A percentile compares a stretch with the other conserved stretches of the same genome.
Conservation (phyloP, 768 basidiomycete species). For the Lentinula edodes region DNA sequence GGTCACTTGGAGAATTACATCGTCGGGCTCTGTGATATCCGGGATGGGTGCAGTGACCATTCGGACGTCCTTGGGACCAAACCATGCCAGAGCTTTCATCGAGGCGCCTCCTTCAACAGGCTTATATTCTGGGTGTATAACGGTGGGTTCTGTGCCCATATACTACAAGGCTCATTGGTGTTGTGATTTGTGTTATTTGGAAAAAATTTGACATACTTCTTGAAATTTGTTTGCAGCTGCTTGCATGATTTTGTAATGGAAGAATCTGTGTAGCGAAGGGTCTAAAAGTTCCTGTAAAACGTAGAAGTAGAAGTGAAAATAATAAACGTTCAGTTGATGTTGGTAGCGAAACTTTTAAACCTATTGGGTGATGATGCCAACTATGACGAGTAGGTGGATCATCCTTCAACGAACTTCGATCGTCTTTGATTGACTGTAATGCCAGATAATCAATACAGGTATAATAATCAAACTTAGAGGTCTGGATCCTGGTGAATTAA, state of each 20-base stretch:
- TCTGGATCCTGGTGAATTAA: too few relatives aligned
- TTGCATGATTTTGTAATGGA: constrained; percentile 19
- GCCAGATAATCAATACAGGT: too few relatives aligned
- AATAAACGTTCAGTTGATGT: too few relatives aligned
- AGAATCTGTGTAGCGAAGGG: too few relatives aligned
- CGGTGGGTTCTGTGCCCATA: constrained; percentile 34
- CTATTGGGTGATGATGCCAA: too few relatives aligned
- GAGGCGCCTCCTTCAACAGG: constrained; percentile 43
- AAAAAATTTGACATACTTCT: constrained; percentile 11
- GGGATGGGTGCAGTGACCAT: constrained; percentile 35
- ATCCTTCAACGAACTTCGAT: too few relatives aligned
- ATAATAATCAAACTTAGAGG: too few relatives aligned
- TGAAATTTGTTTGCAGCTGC: constrained; percentile 23
- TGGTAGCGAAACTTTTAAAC: too few relatives aligned
- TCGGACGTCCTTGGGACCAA: constrained; percentile 45
- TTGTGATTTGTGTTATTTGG: neutral
- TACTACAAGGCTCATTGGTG: constrained; percentile 16
- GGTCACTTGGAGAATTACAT: constrained; percentile 71
- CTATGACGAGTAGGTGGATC: too few relatives aligned
- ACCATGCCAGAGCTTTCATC: constrained; percentile 71
- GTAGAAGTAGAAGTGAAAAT: too few relatives aligned
- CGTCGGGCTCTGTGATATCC: constrained; percentile 65
- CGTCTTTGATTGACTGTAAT: too few relatives aligned
- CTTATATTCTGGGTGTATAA: constrained; percentile 40
- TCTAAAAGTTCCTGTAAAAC: too few relatives aligned